Conservation (phyloP, 2,329 filamentous ascomycete species). For the Cladophialophora chaetospira region DNA sequence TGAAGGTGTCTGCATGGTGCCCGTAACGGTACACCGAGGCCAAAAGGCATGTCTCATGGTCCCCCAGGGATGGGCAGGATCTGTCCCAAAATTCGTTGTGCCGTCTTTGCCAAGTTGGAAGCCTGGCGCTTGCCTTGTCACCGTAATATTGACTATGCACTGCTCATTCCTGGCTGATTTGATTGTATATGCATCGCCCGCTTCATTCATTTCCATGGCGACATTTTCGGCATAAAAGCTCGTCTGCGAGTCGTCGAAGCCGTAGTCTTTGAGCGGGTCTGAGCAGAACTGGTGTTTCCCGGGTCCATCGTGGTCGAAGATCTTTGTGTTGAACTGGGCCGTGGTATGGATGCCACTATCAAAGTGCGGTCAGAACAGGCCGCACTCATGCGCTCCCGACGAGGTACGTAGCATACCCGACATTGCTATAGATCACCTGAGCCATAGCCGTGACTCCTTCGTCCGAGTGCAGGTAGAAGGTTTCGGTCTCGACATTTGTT, state of each 20-base stretch:
- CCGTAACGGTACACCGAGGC: slow-evolving; percentile 81
- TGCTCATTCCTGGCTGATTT: slow-evolving; percentile 83
- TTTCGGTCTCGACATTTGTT: slow-evolving; percentile 92
- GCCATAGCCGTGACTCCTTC: slow-evolving; percentile 74
- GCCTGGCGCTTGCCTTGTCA: slow-evolving; percentile 74
- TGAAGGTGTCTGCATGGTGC: slow-evolving; percentile 79
- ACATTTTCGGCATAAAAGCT: slow-evolving; percentile 85
- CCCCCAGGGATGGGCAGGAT: slow-evolving; percentile 85
- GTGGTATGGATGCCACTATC: slow-evolving; percentile 83
- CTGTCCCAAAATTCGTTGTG: slow-evolving; percentile 81
- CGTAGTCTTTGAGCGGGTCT: slow-evolving; percentile 73
- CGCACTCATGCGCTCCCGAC: slow-evolving; percentile 6
- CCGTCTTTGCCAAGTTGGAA: slow-evolving; percentile 85
- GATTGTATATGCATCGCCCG: slow-evolving; percentile 80
- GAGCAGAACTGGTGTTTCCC: slow-evolving; percentile 82
- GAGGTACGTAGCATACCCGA: slow-evolving; percentile 68
- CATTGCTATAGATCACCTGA: slow-evolving; percentile 97
- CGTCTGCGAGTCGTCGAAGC: slow-evolving; percentile 80
- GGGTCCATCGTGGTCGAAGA: slow-evolving; percentile 74
- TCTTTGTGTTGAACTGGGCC: slow-evolving; percentile 90
- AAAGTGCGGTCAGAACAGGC: slow-evolving; percentile 11
- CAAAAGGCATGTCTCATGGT: slow-evolving; percentile 91
- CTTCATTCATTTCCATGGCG: slow-evolving; percentile 81
- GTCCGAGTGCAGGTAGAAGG: slow-evolving; percentile 85
- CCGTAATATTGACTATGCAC: slow-evolving; percentile 80